Base-by-base conservation (phyloP, 768 basidiomycete genomes). In the Pleurotus tuber-regium region DNA sequence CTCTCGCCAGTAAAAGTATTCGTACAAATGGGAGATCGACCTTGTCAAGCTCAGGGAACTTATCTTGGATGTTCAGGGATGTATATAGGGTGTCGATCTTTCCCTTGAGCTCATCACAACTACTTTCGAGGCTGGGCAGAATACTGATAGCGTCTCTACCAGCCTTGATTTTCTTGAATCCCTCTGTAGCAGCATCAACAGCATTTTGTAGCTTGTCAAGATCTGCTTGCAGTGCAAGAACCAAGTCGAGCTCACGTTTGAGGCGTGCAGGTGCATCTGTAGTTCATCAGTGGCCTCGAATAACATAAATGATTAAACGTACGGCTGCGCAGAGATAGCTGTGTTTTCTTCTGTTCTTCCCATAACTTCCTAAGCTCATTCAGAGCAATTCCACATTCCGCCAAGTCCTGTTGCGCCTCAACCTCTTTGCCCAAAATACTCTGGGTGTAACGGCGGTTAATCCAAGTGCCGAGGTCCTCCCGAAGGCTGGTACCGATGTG, bases 391-490 rank as follows among this genome's bases (percentile, higher is more conserved):
- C 56, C 59, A 33, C 61, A 65, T 2, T 56, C 21, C 7, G 49
- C 43, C 1, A 73, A 53, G 0, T 41, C 26, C 8, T 54, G 43
- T 1, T 40, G 14, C 4, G 63, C 66, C 6, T 51, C 43, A 2
- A 26, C 36, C 0, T 40, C 51, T 23, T 67, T 65, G 0, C 12
- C 50, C 6, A 42, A 21, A 0, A 67, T 48, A 0, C 63, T 63
- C 8, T 51, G 51, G 0, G 26, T 33, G 3, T 61, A 52, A 7
- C 61, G 55, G 1, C 59, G 59, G 0, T 48, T 47, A 4, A 74
- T 59, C 70, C 70, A 76, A 2, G 56, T 50, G 0, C 73, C 71
- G 2, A 74, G 63, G 10, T 67, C 63, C n/a, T 61, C 55, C 2
- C 53, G 51, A 4, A 65, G 50, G 4, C 67, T 64, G 0, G 21